These are phyloP conservation scores for Acanthamoeba quina DNA, from an alignment of 208 protist species.

Conservation along the genomic window DNA sequence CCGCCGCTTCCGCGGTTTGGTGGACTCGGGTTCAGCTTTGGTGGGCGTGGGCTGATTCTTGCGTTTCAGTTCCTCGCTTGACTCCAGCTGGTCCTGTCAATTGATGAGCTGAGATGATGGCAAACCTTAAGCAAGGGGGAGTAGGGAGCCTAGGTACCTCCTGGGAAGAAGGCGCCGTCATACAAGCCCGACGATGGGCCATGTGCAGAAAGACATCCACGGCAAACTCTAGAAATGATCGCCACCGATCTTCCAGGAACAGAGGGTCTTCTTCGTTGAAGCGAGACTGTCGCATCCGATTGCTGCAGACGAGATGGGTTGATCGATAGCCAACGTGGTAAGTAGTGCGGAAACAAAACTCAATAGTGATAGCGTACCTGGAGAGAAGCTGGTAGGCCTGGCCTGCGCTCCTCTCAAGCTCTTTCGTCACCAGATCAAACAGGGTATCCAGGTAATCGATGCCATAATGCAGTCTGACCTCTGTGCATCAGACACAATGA, in stretches of 20 bases:
- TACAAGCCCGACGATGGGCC: background rate
- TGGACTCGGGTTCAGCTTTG: background rate
- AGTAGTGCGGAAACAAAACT: no score
- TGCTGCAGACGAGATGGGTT: background rate
- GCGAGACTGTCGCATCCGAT: constrained; percentile 16
- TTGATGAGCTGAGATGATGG: no score
- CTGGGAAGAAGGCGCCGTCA: background rate
- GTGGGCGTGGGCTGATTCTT: background rate
- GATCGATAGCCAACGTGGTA: background rate
- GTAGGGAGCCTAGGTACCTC: background rate
- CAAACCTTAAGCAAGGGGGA: background rate
- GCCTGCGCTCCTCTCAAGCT: background rate
- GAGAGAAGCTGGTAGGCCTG: constrained; percentile 19
- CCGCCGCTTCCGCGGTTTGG: background rate
- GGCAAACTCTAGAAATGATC: background rate
- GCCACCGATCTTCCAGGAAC: constrained; percentile 5
- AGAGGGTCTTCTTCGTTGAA: constrained; percentile 47
- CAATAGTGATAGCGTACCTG: background rate
- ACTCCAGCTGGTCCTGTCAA: background rate
- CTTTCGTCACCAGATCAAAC: background rate
- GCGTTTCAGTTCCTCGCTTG: background rate
- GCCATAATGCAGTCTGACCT: background rate
- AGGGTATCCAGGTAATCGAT: constrained; percentile 6
- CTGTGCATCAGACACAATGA: background rate
- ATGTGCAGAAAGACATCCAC: constrained; percentile 16